phyloP scores from a whole-genome alignment of 805 yeast species.

The Brettanomyces sp. region DNA sequence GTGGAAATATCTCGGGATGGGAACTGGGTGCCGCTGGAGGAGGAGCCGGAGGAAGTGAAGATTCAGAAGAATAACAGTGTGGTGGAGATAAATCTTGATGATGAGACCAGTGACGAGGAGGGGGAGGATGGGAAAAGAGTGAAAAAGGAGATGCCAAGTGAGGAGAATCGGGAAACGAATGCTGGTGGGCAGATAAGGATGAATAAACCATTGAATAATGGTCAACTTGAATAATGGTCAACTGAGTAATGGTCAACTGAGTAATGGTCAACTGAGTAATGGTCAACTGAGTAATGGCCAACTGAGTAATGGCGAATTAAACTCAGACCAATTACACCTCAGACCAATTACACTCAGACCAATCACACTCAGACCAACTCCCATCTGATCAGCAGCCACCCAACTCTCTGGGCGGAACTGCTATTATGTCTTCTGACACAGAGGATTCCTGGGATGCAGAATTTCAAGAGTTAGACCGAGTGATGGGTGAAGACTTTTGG shows the following conservation, averaged over 20 bases:
- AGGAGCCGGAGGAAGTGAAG: constrained; percentile 4
- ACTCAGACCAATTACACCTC: too few relatives aligned
- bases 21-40: constrained; percentile 14
- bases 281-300: too few relatives aligned
- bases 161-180: background rate
- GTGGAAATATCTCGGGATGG: constrained; percentile 22
- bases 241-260: too few relatives aligned
- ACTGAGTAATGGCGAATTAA: too few relatives aligned
- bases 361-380: too few relatives aligned
- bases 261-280: too few relatives aligned
- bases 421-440: background rate
- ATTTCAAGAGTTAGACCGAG: constrained; percentile 1
- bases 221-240: too few relatives aligned
- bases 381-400: too few relatives aligned
- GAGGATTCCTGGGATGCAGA: constrained; percentile 2
- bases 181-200: background rate
- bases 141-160: background rate
- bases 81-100: constrained; percentile 2
- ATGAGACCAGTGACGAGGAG: background rate
- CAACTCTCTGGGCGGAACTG: background rate
- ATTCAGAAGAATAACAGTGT: background rate
- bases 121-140: background rate
- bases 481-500: background rate
- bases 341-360: too few relatives aligned
- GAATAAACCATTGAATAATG: too few relatives aligned